Evolutionary conservation across 805 yeast species (phyloP), one percentile per base, ranked within the genome.

Genomic region (Komagataella ulmi): DNA sequence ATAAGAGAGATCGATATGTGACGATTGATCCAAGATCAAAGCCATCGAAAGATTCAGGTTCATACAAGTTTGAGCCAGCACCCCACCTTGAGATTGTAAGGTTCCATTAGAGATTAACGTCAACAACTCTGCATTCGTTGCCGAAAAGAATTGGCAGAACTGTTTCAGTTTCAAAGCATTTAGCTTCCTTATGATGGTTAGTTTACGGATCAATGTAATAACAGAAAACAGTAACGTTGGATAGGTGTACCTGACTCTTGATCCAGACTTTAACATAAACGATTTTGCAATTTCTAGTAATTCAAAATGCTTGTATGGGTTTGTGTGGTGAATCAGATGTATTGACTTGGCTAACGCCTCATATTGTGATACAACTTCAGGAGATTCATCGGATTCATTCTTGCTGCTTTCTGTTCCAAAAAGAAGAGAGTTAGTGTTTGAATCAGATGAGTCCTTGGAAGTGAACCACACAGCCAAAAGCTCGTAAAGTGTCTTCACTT

Each of bases 11-110:
- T 85, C 88, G 53, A 81, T 83, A 44, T 81, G 70, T 17, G 74
- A 70, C 24, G 84, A 70, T 64, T 86, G 91, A 63, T 93, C 96
- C 0, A 97, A 91, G 2, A 87, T 65, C 14, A 79, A 68, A 0
- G 95, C 96, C 44, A 83, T 75, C 50, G 80, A 73, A 51, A 88
- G 69, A 61, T 85, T 77, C 46, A 82, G 61, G 59, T 76, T 70
- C 53, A 85, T 54, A 18, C 65, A 55, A 12, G 60, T 54, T 14
- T 56, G 53, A 6, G 72, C 64, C 17, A 65, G 8, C 14, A 30
- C 40, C 2, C 40, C 40, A 7, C 40, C 40, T 10, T 30, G 14
- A 30, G 40, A 30, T 30, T 30, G 40, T 30, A 30, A 12, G 6
- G 30, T 18, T n/a, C 66, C 60, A 21, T 52, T 69, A 68, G 54